Evolutionary conservation across 768 basidiomycete genomes (phyloP).

Genomic region (Agaricus blazei): DNA sequence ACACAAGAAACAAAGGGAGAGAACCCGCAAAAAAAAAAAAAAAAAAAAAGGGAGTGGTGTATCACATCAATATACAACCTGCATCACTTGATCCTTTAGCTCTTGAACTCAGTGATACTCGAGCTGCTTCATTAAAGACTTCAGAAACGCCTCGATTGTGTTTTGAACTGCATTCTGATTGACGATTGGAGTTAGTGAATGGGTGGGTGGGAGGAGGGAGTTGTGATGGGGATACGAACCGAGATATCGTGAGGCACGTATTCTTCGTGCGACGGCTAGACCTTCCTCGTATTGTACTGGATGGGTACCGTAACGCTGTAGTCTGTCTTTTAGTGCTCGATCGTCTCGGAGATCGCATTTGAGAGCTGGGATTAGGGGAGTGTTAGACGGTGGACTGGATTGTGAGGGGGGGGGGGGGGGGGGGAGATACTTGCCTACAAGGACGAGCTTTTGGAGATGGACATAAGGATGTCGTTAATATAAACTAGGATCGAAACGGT

Average conservation of each 20-base stretch:
- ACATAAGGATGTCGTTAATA: conserved; percentile 7
- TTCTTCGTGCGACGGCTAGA: conserved; percentile 78
- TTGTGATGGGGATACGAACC: conserved; percentile 58
- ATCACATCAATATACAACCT: conserved; percentile 59
- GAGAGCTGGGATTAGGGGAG: conserved; percentile 48
- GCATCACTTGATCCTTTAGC: conserved; percentile 56
- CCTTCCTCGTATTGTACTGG: conserved; percentile 93
- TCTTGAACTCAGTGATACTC: conserved; percentile 73
- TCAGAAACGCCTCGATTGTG: conserved; percentile 93
- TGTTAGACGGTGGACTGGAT: not conserved
- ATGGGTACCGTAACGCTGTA: conserved; percentile 64
- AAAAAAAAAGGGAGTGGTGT: no score
- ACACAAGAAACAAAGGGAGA: not conserved
- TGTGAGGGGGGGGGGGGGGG: conserved; percentile 9
- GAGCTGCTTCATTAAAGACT: conserved; percentile 88
- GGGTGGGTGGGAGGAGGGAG: no score
- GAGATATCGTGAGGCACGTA: conserved; percentile 89
- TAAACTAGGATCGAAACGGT: not conserved
- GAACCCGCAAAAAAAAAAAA: no score
- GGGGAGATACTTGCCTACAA: conserved; percentile 67
- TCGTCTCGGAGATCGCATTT: conserved; percentile 97
- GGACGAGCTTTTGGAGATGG: conserved; percentile 57
- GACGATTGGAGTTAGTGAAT: not conserved
- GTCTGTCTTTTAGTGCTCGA: conserved; percentile 58
- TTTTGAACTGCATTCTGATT: conserved; percentile 91